These are phyloP conservation scores for Ceratonia siliqua DNA, from an alignment of 306 rosid species.

Conservation along the genomic window DNA sequence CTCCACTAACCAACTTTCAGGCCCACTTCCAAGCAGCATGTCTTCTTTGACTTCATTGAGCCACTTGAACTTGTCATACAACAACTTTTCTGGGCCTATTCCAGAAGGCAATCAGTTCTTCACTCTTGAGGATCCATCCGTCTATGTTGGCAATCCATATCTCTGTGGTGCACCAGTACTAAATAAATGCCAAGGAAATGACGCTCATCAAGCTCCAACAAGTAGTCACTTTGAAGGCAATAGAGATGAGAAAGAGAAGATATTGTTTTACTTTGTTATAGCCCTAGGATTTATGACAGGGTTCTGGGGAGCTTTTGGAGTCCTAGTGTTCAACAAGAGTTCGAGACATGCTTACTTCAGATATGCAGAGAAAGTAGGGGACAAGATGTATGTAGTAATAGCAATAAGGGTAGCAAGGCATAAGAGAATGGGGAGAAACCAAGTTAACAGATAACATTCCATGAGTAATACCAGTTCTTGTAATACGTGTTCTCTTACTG, in stretches of 20 bases:
- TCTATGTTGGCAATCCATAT: conserved; percentile 19
- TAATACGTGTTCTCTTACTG: too few species aligned
- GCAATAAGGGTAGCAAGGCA: neutral
- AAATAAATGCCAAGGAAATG: neutral
- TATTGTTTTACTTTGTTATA: neutral
- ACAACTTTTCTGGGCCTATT: conserved; percentile 24
- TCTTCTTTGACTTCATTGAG: conserved; percentile 17
- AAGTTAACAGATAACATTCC: neutral
- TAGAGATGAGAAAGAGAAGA: neutral
- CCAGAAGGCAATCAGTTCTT: conserved; percentile 27
- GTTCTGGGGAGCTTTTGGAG: neutral
- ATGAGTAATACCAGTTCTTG: too few species aligned
- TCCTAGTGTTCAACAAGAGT: neutral
- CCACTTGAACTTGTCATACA: conserved; percentile 28
- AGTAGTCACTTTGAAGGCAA: neutral
- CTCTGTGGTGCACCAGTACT: conserved; percentile 18
- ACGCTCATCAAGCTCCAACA: neutral
- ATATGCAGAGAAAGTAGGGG: neutral
- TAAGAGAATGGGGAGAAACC: neutral
- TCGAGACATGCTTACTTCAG: neutral
- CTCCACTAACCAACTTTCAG: conserved; percentile 25
- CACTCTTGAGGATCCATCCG: conserved; percentile 1
- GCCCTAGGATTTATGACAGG: neutral
- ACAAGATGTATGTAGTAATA: neutral
- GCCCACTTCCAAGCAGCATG: conserved; percentile 30